Evolutionary conservation across 441 rosid genomes (phyloP), one percentile per base, ranked within the genome.

Genomic region (Erodium trifolium): DNA sequence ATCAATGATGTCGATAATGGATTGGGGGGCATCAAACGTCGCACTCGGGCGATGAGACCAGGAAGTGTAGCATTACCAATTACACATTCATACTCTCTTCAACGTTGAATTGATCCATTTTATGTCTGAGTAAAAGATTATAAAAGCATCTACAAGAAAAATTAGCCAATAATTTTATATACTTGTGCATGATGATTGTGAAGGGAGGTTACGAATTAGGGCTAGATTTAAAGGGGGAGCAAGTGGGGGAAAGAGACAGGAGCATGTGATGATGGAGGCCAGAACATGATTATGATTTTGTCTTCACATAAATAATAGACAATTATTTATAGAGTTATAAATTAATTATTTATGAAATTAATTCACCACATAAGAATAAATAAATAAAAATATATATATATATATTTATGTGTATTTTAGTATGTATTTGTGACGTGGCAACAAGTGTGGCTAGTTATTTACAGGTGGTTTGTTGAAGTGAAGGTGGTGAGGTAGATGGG

Each of bases 221-320:
- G 41, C 29, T 47, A 29, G 65, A 19, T n/a, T 27, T 62, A 39
- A 11, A 63, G 37, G 2, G 35, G 16, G 18, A 34, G 67, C 41
- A 9, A 27, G 71, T 3, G 62, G 9, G 31, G n/a, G 53, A 11
- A 59, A 37, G 72, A 19, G 72, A 64, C 65, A 71, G 13, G 34
- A 72, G 62, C 59, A 39, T 34, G 68, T 43, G 67, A 72, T 64
- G 51, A 16, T 12, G 63, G 17, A 60, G 73, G 78, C 73, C 74
- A 79, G 12, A 77, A 66, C 27, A 77, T 79, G 71, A 72, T 78
- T 71, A 82, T 82, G 79, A 81, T 79, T 81, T 79, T 79, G 82
- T 81, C 83, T 79, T 67, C 17, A 37, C 72, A 66, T 67, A 35
- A 65, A 77, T 72, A 37, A 66, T 55, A 68, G 68, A 35, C 72